Evolutionary conservation across 2,329 filamentous ascomycete species (phyloP), one percentile per base, ranked within the genome.

Genomic region (Sphaceloma murrayae): DNA sequence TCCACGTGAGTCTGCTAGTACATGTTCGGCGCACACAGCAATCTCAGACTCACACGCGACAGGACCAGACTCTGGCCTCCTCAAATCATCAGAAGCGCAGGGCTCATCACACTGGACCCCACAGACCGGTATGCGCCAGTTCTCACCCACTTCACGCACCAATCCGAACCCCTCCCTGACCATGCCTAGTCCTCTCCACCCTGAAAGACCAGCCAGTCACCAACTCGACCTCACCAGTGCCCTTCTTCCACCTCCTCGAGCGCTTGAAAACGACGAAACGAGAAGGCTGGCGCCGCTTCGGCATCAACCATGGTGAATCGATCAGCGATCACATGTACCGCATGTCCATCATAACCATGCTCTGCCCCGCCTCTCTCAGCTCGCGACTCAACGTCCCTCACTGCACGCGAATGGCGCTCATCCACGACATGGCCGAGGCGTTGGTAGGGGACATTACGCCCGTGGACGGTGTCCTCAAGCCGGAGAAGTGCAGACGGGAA

Each of bases 291-390:
- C 77, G 84, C 46, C 78, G 91, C 27, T 95, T 95, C 60, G 79
- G 78, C 29, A 86, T 98, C 52, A 53, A 62, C 46, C 52, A 66
- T 47, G 83, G 85, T 61, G 91, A 98, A 65, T 94, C 86, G 2
- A 95, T 98, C 59, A 76, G 85, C 44, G 91, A 98, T 67, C 91
- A 98, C 73, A 98, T 98, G 91, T 98, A 96, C 67, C 87, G 91
- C 66, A 98, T 98, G 91, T 86, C 88, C 39, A 76, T 98, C 54
- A 86, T 98, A 63, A 87, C 85, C 51, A 85, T 98, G 80, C 77
- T 95, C 52, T 87, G 86, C 2, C 89, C 91, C 1, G 73, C 84
- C 0, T 67, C 81, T 1, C 75, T 95, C 8, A 72, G 78, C 2
- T 66, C 77, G 0, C 75, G 74, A 29, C 71, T 96, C 57, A 82